A percentile compares a stretch with the other conserved stretches of the same genome.
Conservation (phyloP, 306 rosid species). For the Calophaca sinica region DNA sequence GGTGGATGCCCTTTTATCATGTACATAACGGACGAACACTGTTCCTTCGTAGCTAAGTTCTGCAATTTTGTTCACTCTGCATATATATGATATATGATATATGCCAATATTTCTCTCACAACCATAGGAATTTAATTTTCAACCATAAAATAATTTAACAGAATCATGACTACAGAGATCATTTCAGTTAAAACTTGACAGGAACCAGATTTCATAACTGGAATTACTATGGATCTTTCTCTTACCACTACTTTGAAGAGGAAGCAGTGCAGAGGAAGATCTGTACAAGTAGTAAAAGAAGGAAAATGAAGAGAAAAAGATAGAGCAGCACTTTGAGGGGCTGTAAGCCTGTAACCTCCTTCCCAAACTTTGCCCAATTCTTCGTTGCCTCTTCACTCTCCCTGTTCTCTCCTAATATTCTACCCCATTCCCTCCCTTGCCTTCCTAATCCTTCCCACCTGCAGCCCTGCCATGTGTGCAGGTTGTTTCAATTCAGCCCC, state of each 20-base stretch:
- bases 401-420: not conserved
- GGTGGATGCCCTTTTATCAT: no score
- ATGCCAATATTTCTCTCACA: slow-evolving; percentile 2
- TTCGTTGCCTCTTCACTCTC: slow-evolving; percentile 13
- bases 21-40: no score
- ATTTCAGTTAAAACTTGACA: slow-evolving; percentile 28
- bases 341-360: not conserved
- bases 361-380: slow-evolving; percentile 11
- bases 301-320: not conserved
- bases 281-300: not conserved
- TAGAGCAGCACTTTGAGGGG: not conserved
- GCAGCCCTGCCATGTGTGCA: no score
- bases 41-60: no score
- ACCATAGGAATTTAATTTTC: not conserved
- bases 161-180: not conserved
- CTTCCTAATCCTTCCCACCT: slow-evolving; percentile 1
- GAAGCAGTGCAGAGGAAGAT: slow-evolving; percentile 7
- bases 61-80: no score
- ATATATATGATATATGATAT: no score
- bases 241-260: slow-evolving; percentile 8
- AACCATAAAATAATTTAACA: slow-evolving; percentile 16
- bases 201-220: slow-evolving; percentile 1
- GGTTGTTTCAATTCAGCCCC: not conserved
- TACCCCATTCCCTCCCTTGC: not conserved
- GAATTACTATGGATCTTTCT: slow-evolving; percentile 13